Percentiles rank a stretch among this genome's conserved stretches.
phyloP scores from a whole-genome alignment of 352 stramenopile species.

The Phytophthora citrophthora region DNA sequence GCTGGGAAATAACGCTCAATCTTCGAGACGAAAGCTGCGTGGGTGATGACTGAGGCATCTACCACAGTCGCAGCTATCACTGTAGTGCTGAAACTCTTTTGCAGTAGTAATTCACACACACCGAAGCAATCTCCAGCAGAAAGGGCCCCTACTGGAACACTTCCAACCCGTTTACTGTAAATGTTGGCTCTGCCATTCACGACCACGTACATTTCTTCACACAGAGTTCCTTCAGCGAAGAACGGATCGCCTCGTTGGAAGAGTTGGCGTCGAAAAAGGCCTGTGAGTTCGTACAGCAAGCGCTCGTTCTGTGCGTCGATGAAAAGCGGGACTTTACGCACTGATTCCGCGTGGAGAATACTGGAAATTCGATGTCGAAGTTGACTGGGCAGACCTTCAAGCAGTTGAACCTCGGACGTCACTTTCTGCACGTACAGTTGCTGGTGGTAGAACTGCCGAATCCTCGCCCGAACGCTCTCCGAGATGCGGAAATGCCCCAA shows the following conservation, averaged over 20 bases:
- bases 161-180: constrained; percentile 45
- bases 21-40: constrained; percentile 45
- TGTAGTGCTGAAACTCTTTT: constrained; percentile 56
- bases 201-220: constrained; percentile 76
- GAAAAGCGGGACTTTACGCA: constrained; percentile 70
- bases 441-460: constrained; percentile 81
- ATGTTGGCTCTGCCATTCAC: constrained; percentile 67
- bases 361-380: constrained; percentile 74
- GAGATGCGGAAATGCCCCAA: constrained; percentile 69
- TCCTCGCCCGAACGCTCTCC: constrained; percentile 57
- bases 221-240: constrained; percentile 64
- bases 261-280: constrained; percentile 64
- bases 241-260: constrained; percentile 75
- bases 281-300: constrained; percentile 70
- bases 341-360: constrained; percentile 71
- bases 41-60: constrained; percentile 61
- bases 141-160: constrained; percentile 57
- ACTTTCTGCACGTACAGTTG: constrained; percentile 80
- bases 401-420: constrained; percentile 65
- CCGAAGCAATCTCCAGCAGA: constrained; percentile 67
- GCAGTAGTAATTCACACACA: constrained; percentile 67
- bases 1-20: constrained; percentile 58
- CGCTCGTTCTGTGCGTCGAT: constrained; percentile 58
- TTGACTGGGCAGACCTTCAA: constrained; percentile 60
- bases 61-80: constrained; percentile 61